phyloP scores from a whole-genome alignment of 345 rosid genomes.

The Gossypium rotundifolium region DNA sequence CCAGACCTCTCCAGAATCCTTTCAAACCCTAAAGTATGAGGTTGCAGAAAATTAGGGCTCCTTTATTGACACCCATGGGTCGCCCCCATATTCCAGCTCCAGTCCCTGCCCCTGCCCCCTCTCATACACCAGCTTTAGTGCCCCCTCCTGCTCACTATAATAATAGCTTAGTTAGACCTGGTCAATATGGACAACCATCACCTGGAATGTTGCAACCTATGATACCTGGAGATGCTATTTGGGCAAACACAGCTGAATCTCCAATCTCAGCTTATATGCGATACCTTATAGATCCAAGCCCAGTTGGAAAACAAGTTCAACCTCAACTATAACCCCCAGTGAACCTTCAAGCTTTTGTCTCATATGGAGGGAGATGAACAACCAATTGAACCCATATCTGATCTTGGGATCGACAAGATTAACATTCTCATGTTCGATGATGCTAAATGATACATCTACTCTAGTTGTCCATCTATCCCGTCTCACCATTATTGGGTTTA shows the following conservation, averaged over 20 bases:
- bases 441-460: slow-evolving; percentile 9
- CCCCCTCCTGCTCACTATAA: slow-evolving; percentile 25
- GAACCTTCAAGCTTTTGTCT: slow-evolving; percentile 35
- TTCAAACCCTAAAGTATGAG: slow-evolving; percentile 71
- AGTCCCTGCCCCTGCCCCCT: slow-evolving; percentile 24
- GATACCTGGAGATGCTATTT: slow-evolving; percentile 35
- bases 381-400: slow-evolving; percentile 75
- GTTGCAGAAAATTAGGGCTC: slow-evolving; percentile 78
- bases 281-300: slow-evolving; percentile 53
- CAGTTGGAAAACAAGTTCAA: slow-evolving; percentile 42
- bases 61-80: slow-evolving; percentile 62
- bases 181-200: slow-evolving; percentile 38
- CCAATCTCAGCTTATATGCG: slow-evolving; percentile 82
- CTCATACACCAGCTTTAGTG: slow-evolving; percentile 24
- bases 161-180: neutral
- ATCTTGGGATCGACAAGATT: slow-evolving; percentile 51
- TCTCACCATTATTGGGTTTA: neutral
- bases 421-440: slow-evolving; percentile 50
- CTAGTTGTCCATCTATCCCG: neutral
- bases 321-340: slow-evolving; percentile 21
- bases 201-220: slow-evolving; percentile 33
- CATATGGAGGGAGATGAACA: slow-evolving; percentile 36
- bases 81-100: slow-evolving; percentile 46
- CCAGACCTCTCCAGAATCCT: slow-evolving; percentile 66
- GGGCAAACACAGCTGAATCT: slow-evolving; percentile 63